A percentile compares a stretch with the other conserved stretches of the same genome.
phyloP scores from a whole-genome alignment of 768 basidiomycete genomes.

The Mycena amicta region DNA sequence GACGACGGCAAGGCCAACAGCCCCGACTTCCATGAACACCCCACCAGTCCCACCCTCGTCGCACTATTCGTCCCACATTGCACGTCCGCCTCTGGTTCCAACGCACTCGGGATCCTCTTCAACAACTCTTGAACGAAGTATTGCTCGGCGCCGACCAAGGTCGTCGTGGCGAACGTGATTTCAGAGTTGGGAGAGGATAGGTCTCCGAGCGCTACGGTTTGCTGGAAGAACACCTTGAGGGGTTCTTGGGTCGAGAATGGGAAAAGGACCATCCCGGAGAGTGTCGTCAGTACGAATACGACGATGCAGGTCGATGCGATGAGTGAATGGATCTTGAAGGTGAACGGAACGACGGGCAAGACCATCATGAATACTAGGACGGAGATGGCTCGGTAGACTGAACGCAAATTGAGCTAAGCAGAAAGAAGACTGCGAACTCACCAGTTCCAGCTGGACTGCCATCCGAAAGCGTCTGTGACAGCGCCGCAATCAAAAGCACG shows the following conservation, averaged over 20 bases:
- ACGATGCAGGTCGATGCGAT: constrained; percentile 34
- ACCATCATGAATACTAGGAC: constrained; percentile 52
- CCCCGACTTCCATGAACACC: constrained; percentile 49
- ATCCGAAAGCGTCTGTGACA: constrained; percentile 63
- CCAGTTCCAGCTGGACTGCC: constrained; percentile 54
- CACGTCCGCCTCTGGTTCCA: constrained; percentile 43
- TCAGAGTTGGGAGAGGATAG: constrained; percentile 26
- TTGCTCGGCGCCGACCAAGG: constrained; percentile 43
- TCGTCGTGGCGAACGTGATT: constrained; percentile 40
- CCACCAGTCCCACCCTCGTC: constrained; percentile 40
- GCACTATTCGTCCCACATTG: constrained; percentile 30
- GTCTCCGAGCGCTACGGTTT: constrained; percentile 50
- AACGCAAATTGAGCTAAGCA: constrained; percentile 4
- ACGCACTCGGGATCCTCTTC: constrained; percentile 48
- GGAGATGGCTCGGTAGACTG: constrained; percentile 55
- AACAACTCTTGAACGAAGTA: constrained; percentile 46
- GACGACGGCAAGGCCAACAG: constrained; percentile 44
- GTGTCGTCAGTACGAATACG: constrained; percentile 45
- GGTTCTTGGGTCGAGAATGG: constrained; percentile 67
- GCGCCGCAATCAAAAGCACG: constrained; percentile 46
- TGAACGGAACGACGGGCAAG: constrained; percentile 67
- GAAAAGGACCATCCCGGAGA: constrained; percentile 49
- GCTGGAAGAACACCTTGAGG: constrained; percentile 73
- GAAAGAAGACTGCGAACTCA: constrained; percentile 37
- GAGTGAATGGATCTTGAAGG: constrained; percentile 46